phyloP scores from a whole-genome alignment of 352 stramenopile genomes.

The Phytopythium kandeliae region DNA sequence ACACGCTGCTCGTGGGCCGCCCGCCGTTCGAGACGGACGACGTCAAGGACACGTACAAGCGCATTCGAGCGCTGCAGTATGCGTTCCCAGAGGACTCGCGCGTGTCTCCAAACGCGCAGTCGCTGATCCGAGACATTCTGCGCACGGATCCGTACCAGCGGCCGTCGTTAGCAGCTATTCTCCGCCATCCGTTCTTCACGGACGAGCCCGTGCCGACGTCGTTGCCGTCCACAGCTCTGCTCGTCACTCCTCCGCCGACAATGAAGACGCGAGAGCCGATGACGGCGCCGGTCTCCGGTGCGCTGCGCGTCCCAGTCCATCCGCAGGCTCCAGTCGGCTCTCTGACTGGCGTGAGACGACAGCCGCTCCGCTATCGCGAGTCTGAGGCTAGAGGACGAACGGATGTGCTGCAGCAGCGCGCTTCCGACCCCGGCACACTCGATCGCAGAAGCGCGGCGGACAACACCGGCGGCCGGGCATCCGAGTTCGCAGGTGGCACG shows the following conservation, averaged over 20 bases:
- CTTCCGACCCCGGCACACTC: constrained; percentile 20
- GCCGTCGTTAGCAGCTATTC: constrained; percentile 71
- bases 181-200: constrained; percentile 71
- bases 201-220: constrained; percentile 49
- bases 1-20: constrained; percentile 95
- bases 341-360: constrained; percentile 15
- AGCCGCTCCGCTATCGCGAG: constrained; percentile 32
- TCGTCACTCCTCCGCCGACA: constrained; percentile 70
- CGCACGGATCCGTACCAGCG: constrained; percentile 59
- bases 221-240: constrained; percentile 53
- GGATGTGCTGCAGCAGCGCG: constrained; percentile 14
- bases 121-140: constrained; percentile 70
- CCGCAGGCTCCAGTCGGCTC: constrained; percentile 16
- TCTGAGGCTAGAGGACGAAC: constrained; percentile 11
- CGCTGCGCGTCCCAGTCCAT: constrained; percentile 12
- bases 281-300: not conserved
- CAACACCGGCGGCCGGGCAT: not conserved
- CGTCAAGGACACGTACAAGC: constrained; percentile 98
- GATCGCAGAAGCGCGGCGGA: not conserved
- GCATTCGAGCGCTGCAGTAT: constrained; percentile 96
- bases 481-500: not conserved
- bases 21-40: constrained; percentile 97
- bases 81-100: constrained; percentile 88
- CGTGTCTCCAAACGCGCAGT: constrained; percentile 79
- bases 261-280: constrained; percentile 14